Conservation (phyloP, 495 filamentous ascomycete genomes). For the Hyaloscypha bicolor region DNA sequence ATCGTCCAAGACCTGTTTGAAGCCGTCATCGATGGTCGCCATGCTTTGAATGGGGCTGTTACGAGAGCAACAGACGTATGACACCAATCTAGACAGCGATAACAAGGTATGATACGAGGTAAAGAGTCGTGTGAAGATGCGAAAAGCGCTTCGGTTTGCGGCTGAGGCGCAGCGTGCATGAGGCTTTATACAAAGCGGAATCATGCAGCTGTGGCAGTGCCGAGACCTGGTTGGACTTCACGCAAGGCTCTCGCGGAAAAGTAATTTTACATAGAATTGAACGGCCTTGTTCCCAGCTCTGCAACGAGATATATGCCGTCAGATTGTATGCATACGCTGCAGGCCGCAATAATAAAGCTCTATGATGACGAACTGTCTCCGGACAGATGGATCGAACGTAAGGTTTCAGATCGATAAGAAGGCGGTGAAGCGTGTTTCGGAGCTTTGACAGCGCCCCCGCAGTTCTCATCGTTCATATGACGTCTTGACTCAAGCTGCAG, state of each 20-base stretch:
- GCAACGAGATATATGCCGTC: not conserved
- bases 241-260: slow-evolving; percentile 3
- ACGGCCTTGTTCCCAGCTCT: not conserved
- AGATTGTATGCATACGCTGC: too few relatives aligned
- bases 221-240: not conserved
- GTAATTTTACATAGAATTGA: not conserved
- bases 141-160: not conserved
- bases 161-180: slow-evolving; percentile 4
- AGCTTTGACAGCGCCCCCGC: too few relatives aligned
- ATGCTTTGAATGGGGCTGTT: not conserved
- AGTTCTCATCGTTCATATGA: too few relatives aligned
- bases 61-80: not conserved
- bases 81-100: not conserved
- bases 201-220: slow-evolving; percentile 1
- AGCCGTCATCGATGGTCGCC: slow-evolving; percentile 4
- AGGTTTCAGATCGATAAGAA: too few relatives aligned
- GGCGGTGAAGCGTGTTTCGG: too few relatives aligned
- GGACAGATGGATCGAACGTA: too few relatives aligned
- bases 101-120: not conserved
- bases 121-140: not conserved
- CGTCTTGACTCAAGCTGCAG: too few relatives aligned
- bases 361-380: too few relatives aligned
- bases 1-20: slow-evolving; percentile 20
- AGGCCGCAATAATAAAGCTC: too few relatives aligned
- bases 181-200: not conserved